These are phyloP conservation scores for Mycena sanguinolenta DNA, from an alignment of 768 basidiomycete species.

Conservation along the genomic window DNA sequence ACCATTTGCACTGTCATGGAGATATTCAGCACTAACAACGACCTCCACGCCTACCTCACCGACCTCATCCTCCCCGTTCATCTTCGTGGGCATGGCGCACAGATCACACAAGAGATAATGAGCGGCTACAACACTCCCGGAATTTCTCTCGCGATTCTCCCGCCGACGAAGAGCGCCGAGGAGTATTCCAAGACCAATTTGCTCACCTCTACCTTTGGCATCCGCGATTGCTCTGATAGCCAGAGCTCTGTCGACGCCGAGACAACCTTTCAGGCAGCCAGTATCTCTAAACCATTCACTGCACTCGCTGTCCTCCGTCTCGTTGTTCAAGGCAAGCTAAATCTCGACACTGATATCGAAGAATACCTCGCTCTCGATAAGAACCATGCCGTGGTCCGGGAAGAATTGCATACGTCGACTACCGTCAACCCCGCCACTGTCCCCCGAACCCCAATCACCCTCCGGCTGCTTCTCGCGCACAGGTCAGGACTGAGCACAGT, in stretches of 20 bases:
- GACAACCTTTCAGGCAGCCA: constrained; percentile 27
- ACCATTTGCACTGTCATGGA: no score
- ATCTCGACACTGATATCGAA: constrained; percentile 21
- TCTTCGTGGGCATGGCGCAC: constrained; percentile 9
- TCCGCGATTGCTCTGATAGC: constrained; percentile 14
- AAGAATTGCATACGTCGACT: constrained; percentile 5
- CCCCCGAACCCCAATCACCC: constrained; percentile 22
- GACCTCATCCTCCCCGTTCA: constrained; percentile 17
- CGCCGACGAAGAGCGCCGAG: constrained; percentile 12
- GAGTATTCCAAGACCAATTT: constrained; percentile 17
- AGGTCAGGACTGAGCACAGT: constrained; percentile 28
- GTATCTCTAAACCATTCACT: constrained; percentile 29
- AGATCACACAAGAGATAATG: constrained; percentile 19
- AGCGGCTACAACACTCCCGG: constrained; percentile 24
- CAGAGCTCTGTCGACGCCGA: constrained; percentile 11
- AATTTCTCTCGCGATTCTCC: constrained; percentile 30
- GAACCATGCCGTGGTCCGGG: background rate
- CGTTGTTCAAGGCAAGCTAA: constrained; percentile 18
- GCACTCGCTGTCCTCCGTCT: constrained; percentile 26
- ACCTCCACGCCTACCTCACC: constrained; percentile 20
- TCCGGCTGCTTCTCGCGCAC: constrained; percentile 28
- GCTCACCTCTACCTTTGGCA: constrained; percentile 18
- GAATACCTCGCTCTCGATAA: constrained; percentile 25
- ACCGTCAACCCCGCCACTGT: constrained; percentile 20
- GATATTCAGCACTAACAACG: constrained; percentile 11